Evolutionary conservation across 768 basidiomycete species (phyloP).

Genomic region (Leucosporidium creatinivorum): DNA sequence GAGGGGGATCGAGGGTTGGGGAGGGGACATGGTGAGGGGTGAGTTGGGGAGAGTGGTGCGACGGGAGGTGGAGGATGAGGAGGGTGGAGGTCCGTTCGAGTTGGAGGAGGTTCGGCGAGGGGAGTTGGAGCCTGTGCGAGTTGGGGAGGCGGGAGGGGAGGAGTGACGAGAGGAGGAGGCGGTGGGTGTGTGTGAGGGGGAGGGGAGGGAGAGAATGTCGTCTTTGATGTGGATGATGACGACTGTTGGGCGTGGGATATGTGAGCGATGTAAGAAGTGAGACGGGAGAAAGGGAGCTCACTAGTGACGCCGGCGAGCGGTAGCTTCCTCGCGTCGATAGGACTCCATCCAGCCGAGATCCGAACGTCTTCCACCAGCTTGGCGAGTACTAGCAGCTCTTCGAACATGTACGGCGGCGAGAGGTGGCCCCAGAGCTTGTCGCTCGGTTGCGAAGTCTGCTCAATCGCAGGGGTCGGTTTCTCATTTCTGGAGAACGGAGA

Average conservation of each 20-base stretch:
- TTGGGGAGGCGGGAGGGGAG: not conserved
- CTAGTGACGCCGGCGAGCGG: conserved; percentile 20
- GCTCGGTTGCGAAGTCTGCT: conserved; percentile 62
- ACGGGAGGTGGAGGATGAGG: not conserved
- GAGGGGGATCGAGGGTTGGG: conserved; percentile 7
- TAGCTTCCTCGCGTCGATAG: not conserved
- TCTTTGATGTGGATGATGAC: conserved; percentile 80
- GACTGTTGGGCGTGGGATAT: conserved; percentile 3
- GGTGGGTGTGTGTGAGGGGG: not conserved
- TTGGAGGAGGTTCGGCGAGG: not conserved
- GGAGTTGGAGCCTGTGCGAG: not conserved
- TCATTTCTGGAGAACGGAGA: not conserved
- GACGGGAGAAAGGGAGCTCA: not conserved
- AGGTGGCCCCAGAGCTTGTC: conserved; percentile 76
- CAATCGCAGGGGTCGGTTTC: conserved; percentile 36
- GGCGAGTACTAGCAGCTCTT: conserved; percentile 66
- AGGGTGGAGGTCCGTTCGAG: no score
- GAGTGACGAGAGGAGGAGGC: not conserved
- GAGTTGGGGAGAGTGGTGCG: no score
- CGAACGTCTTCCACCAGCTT: conserved; percentile 51
- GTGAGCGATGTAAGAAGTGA: not conserved
- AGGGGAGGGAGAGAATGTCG: conserved; percentile 25
- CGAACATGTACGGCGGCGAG: conserved; percentile 66
- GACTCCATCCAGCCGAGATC: not conserved
- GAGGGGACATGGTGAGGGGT: conserved; percentile 22